Evolutionary conservation across 768 basidiomycete genomes (phyloP).

Genomic region (Mycena epipterygia): DNA sequence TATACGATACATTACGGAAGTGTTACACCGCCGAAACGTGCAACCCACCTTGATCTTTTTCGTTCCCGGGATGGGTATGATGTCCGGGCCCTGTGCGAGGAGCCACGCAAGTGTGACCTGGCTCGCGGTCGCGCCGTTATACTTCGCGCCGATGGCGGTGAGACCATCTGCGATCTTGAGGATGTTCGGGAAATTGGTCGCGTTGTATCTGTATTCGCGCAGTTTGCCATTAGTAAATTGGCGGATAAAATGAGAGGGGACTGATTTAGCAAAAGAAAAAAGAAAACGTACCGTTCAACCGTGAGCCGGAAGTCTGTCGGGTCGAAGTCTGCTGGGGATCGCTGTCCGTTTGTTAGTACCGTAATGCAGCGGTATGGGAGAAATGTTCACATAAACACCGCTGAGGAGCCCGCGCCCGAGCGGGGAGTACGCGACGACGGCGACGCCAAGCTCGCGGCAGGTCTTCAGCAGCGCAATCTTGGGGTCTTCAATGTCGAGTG

Average conservation of each 20-base stretch:
- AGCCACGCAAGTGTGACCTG: constrained; percentile 34
- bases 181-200: constrained; percentile 59
- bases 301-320: constrained; percentile 44
- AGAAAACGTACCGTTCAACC: constrained; percentile 37
- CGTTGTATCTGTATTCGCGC: constrained; percentile 34
- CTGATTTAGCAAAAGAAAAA: neutral
- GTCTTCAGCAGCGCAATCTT: constrained; percentile 58
- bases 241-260: too few relatives aligned
- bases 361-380: neutral
- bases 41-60: constrained; percentile 30
- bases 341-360: constrained; percentile 36
- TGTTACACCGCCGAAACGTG: neutral
- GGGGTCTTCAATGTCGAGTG: constrained; percentile 60
- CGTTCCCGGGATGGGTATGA: constrained; percentile 35
- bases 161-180: constrained; percentile 51
- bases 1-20: neutral
- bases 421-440: constrained; percentile 66
- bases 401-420: constrained; percentile 67
- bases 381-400: constrained; percentile 54
- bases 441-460: constrained; percentile 62
- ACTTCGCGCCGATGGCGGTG: constrained; percentile 46
- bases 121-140: constrained; percentile 36
- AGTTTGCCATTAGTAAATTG: too few relatives aligned
- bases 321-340: constrained; percentile 49
- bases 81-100: constrained; percentile 29